These are phyloP conservation scores for Sherardia arvensis DNA, from an alignment of 257 asterid genomes.

Conservation along the genomic window DNA sequence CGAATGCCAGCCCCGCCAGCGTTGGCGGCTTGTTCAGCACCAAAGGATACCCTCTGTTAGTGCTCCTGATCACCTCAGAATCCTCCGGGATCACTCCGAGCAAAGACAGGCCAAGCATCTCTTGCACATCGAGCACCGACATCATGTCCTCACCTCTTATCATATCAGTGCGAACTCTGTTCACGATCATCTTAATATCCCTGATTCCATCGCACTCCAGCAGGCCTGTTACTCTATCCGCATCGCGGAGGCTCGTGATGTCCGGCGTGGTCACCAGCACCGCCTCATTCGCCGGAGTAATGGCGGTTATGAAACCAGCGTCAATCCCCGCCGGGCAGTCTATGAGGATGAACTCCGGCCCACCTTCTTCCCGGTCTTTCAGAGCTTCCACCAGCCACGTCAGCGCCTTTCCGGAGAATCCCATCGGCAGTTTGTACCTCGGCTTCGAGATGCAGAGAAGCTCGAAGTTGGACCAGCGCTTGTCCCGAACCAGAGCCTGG, in stretches of 20 bases:
- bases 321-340: conserved; percentile 97
- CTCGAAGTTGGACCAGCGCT: conserved; percentile 94
- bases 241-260: conserved; percentile 82
- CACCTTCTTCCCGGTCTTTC: conserved; percentile 64
- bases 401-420: conserved; percentile 90
- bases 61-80: conserved; percentile 85
- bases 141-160: conserved; percentile 96
- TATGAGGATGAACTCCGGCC: conserved; percentile 72
- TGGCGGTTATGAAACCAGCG: conserved; percentile 92
- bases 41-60: conserved; percentile 79
- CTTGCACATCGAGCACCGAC: conserved; percentile 94
- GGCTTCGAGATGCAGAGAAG: conserved; percentile 90
- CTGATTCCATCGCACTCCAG: conserved; percentile 92
- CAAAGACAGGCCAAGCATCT: conserved; percentile 86
- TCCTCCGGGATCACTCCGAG: conserved; percentile 93
- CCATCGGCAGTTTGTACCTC: conserved; percentile 77
- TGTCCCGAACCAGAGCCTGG: conserved; percentile 89
- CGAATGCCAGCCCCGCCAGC: conserved; percentile 86
- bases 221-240: conserved; percentile 84
- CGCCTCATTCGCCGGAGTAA: conserved; percentile 94
- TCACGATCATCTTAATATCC: conserved; percentile 95
- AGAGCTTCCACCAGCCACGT: conserved; percentile 88
- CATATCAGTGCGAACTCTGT: conserved; percentile 93
- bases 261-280: conserved; percentile 90
- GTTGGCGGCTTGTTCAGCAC: conserved; percentile 94